A percentile compares a stretch with the other conserved stretches of the same genome.
These are phyloP conservation scores for Musa acuminata DNA, from an alignment of 176 grass and related monocot species.

Conservation along the genomic window DNA sequence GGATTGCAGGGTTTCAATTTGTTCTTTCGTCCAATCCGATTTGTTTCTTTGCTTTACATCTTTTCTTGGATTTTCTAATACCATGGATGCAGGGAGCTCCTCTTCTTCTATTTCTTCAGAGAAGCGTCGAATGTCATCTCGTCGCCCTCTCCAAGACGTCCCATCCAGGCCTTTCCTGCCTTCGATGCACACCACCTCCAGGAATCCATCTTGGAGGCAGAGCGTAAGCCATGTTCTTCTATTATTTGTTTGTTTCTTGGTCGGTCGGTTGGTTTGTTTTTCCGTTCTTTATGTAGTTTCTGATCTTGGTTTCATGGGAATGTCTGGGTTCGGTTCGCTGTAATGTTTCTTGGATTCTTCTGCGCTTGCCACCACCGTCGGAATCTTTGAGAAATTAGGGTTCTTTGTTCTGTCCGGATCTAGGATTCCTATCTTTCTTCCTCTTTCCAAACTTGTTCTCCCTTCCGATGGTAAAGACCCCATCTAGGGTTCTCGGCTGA, in stretches of 20 bases:
- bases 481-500: too few species aligned
- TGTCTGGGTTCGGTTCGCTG: too few species aligned
- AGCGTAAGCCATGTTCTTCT: background rate
- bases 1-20: too few species aligned
- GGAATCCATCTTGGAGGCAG: background rate
- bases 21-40: too few species aligned
- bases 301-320: background rate
- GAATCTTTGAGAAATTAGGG: too few species aligned
- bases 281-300: background rate
- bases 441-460: too few species aligned
- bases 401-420: too few species aligned
- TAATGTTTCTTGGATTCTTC: too few species aligned
- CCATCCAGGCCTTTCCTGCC: background rate
- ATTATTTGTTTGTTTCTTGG: background rate
- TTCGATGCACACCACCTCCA: background rate
- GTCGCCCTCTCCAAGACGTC: background rate
- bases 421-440: too few species aligned
- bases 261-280: background rate
- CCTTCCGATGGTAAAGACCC: too few species aligned
- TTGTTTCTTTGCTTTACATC: too few species aligned
- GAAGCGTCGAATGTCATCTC: background rate
- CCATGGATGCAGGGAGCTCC: background rate
- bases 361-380: too few species aligned
- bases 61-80: background rate
- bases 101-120: slow-evolving; percentile 1